Evolutionary conservation across 345 rosid genomes (phyloP), one percentile per base, ranked within the genome.

Genomic region (Rhizophora mangle): DNA sequence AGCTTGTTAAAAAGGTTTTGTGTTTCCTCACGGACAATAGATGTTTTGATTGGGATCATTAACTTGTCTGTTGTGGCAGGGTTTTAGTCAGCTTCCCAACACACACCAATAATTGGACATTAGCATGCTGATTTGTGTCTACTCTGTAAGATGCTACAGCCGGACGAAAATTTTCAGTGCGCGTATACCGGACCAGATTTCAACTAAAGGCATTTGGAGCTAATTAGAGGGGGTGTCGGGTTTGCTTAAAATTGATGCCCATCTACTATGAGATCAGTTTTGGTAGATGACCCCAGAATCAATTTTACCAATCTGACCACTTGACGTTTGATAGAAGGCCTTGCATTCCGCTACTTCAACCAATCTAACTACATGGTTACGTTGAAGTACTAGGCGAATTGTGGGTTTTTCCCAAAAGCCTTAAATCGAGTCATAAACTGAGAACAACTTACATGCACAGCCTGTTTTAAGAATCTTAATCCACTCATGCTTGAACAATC

Each of bases 41-140:
- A 22, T 29, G 11, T 61, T 8, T 55, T 27, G 16, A 8, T 62
- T 29, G 30, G 43, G 31, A 71, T 43, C 39, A 55, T 29, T 39
- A 20, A 2, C 56, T 63, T 54, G 39, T 11, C 64, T 21, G 52
- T 24, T 56, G 26, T 56, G 29, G 60, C 60, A 56, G 13, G 11
- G 60, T 56, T 56, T 56, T 56, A n/a, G 60, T 56, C 60, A 56
- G 30, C 31, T 10, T 56, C 24, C 60, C 60, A 56, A 56, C 6
- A 4, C 16, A 6, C 24, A 8, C 29, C 60, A 56, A 56, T 56
- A 24, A 56, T 56, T 10, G 31, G 18, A 27, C 49, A 43, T 43
- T 11, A 56, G 60, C 31, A 27, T 24, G 31, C 30, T 11, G 10
- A 56, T 56, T 56, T 6, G 31, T 56, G 19, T 56, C 16, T 27